phyloP scores from a whole-genome alignment of 345 rosid species.

The Barbarea vulgaris region DNA sequence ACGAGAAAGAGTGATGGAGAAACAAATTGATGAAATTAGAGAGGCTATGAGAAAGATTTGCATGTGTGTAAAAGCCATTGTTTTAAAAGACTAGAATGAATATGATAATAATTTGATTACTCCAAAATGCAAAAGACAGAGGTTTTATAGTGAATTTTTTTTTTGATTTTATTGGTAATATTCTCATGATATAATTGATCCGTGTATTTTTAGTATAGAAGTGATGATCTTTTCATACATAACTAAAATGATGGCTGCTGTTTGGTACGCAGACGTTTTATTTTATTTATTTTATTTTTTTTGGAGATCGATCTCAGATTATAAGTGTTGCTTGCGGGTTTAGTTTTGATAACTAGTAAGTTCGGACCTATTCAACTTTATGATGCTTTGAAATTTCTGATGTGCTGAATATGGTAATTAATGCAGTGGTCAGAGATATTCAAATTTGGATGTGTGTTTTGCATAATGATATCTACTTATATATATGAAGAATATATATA shows the following conservation, averaged over 20 bases:
- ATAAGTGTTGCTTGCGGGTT: not conserved
- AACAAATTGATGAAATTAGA: conserved; percentile 18
- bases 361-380: not conserved
- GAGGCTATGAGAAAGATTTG: conserved; percentile 21
- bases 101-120: conserved; percentile 19
- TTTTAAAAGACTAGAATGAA: not conserved
- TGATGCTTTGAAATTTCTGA: not conserved
- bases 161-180: not conserved
- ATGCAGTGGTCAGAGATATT: not conserved
- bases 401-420: not conserved
- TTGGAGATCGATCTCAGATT: not conserved
- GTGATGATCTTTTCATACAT: conserved; percentile 11
- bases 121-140: conserved; percentile 7
- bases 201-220: conserved; percentile 31
- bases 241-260: not conserved
- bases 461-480: not conserved
- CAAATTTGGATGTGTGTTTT: not conserved
- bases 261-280: not conserved
- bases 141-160: conserved; percentile 40
- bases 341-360: not conserved
- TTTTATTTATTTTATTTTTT: too few relatives aligned
- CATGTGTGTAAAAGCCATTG: conserved; percentile 24
- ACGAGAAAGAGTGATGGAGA: conserved; percentile 33
- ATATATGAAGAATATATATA: not conserved
- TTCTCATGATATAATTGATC: conserved; percentile 13